Evolutionary conservation across 140 eudicot genomes (phyloP).

Genomic region (Erigeron philadelphicus): DNA sequence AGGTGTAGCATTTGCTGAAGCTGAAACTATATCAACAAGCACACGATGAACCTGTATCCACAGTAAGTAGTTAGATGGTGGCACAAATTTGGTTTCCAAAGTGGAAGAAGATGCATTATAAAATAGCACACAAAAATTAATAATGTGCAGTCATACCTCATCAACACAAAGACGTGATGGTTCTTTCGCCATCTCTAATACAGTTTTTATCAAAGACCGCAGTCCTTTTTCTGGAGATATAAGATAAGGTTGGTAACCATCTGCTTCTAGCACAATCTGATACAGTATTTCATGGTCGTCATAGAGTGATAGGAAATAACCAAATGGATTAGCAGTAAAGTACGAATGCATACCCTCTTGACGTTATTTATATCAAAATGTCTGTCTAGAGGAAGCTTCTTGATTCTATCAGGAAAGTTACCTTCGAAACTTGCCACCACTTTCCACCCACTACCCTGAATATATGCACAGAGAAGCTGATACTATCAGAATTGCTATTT

Average conservation of each 20-base stretch:
- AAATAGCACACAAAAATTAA: not conserved
- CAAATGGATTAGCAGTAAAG: not conserved
- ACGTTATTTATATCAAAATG: slow-evolving; percentile 95
- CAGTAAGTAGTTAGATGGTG: slow-evolving; percentile 1
- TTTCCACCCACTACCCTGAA: slow-evolving; percentile 96
- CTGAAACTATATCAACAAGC: slow-evolving; percentile 73
- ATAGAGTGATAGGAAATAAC: not conserved
- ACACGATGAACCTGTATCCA: slow-evolving; percentile 69
- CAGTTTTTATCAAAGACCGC: slow-evolving; percentile 76
- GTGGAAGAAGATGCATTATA: slow-evolving; percentile 5
- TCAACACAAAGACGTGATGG: slow-evolving; percentile 98
- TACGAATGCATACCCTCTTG: slow-evolving; percentile 61
- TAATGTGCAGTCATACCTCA: slow-evolving; percentile 51
- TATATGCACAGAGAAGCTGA: slow-evolving; percentile 9
- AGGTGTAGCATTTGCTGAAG: slow-evolving; percentile 77
- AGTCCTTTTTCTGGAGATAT: slow-evolving; percentile 98
- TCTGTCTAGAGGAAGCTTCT: slow-evolving; percentile 93
- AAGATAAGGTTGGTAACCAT: slow-evolving; percentile 97
- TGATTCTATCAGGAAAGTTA: slow-evolving; percentile 85
- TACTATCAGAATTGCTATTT: slow-evolving; percentile 10
- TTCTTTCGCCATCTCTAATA: slow-evolving; percentile 83
- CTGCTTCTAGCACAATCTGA: slow-evolving; percentile 98
- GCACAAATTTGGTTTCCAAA: slow-evolving; percentile 1
- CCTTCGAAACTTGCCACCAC: slow-evolving; percentile 98
- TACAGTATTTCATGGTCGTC: slow-evolving; percentile 22